These are phyloP conservation scores for Parmales sp. DNA, from an alignment of 108 stramenopile genomes.

Conservation along the genomic window DNA sequence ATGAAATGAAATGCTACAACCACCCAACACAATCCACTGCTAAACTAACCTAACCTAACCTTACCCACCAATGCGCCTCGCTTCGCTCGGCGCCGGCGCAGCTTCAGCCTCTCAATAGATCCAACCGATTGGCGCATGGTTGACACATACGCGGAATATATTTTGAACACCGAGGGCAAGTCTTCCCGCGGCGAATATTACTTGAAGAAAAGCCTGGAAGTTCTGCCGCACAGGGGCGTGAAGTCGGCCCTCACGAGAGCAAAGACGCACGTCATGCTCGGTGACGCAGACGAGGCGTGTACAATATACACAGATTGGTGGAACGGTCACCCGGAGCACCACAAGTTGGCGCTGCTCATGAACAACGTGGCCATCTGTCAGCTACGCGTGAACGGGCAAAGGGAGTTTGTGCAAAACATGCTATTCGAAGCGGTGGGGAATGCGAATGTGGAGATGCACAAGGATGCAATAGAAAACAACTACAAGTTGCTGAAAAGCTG, in stretches of 20 bases:
- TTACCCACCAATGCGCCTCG: no score
- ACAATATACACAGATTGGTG: background rate
- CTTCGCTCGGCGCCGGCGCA: no score
- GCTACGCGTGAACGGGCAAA: background rate
- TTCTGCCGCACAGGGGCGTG: background rate
- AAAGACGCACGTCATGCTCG: background rate
- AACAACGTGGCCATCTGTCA: constrained; percentile 1
- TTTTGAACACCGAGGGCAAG: no score
- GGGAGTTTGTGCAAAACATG: background rate
- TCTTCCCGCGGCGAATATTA: background rate
- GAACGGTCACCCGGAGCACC: background rate
- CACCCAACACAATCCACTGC: no score
- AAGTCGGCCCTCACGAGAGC: background rate
- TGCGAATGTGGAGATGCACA: background rate
- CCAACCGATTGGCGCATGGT: background rate
- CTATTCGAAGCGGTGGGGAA: background rate
- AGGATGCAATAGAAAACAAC: background rate
- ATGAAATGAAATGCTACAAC: no score
- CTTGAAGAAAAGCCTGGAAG: background rate
- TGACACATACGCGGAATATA: constrained; percentile 8
- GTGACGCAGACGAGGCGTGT: background rate
- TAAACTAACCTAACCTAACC: no score
- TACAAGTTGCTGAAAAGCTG: background rate
- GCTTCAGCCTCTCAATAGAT: background rate
- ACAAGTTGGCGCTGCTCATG: background rate